Percentiles rank a stretch among this genome's conserved stretches.
phyloP scores from a whole-genome alignment of 1,284 basidiomycete genomes.

The Meira miltonrushii region DNA sequence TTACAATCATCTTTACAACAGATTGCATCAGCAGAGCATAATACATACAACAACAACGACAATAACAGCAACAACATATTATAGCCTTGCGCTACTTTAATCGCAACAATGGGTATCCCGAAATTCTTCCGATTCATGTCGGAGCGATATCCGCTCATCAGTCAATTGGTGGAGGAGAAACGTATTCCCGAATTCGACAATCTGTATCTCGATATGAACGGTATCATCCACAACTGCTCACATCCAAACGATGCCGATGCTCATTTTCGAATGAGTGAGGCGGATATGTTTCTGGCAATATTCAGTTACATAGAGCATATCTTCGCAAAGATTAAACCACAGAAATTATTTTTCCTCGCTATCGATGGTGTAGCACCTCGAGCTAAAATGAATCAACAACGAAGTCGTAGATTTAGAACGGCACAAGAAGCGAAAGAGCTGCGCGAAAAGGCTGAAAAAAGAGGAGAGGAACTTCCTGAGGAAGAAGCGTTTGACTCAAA shows the following conservation, averaged over 20 bases:
- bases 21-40: background rate
- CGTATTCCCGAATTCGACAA: constrained; percentile 79
- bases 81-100: no score
- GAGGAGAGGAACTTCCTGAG: constrained; percentile 84
- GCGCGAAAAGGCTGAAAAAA: constrained; percentile 74
- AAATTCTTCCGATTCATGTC: constrained; percentile 62
- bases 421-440: constrained; percentile 87
- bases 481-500: constrained; percentile 97
- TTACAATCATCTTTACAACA: background rate
- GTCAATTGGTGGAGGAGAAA: constrained; percentile 92
- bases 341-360: constrained; percentile 85
- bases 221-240: constrained; percentile 92
- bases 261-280: constrained; percentile 84
- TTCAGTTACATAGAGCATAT: constrained; percentile 95
- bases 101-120: constrained; percentile 39
- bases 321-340: constrained; percentile 94
- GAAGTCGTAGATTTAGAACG: constrained; percentile 75
- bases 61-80: background rate
- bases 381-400: constrained; percentile 99
- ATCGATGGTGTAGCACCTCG: constrained; percentile 96
- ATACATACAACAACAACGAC: background rate
- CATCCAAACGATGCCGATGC: constrained; percentile 89
- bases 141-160: constrained; percentile 96
- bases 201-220: constrained; percentile 93
- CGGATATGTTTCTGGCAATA: constrained; percentile 93